Conservation (phyloP, 306 rosid species). For the Alnus glutinosa region DNA sequence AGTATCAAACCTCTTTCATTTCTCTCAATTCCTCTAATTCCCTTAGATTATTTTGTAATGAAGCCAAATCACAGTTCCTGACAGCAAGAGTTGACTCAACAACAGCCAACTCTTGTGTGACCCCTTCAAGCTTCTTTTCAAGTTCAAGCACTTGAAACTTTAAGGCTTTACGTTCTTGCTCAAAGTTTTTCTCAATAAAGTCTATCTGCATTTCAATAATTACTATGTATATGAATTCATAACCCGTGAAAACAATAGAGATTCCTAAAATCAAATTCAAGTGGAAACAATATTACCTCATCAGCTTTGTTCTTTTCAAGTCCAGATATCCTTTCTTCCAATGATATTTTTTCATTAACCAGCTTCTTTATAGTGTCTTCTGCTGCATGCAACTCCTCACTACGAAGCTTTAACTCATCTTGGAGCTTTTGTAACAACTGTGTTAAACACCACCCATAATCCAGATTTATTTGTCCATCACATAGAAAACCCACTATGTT, state of each 20-base stretch:
- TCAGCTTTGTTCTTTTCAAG: conserved; percentile 62
- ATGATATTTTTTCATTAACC: conserved; percentile 51
- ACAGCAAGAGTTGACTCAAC: conserved; percentile 57
- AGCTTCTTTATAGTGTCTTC: conserved; percentile 66
- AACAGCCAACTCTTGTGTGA: conserved; percentile 54
- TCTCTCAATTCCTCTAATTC: conserved; percentile 94
- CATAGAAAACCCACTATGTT: conserved; percentile 14
- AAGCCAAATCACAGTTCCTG: conserved; percentile 66
- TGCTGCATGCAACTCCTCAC: conserved; percentile 57
- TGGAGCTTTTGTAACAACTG: conserved; percentile 63
- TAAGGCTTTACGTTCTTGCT: conserved; percentile 59
- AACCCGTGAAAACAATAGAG: conserved; percentile 21
- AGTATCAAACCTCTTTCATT: conserved; percentile 80
- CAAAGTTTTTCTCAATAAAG: conserved; percentile 48
- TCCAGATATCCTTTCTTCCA: conserved; percentile 56
- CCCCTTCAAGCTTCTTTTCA: conserved; percentile 61
- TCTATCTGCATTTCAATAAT: conserved; percentile 57
- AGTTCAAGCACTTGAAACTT: conserved; percentile 57
- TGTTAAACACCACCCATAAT: conserved; percentile 16
- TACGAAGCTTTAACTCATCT: conserved; percentile 64
- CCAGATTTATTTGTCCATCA: conserved; percentile 14
- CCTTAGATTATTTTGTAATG: conserved; percentile 58
- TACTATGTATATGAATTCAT: conserved; percentile 18
- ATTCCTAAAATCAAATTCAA: conserved; percentile 23
- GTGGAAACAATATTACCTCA: conserved; percentile 51